Conservation (phyloP, 352 stramenopile genomes). For the Pythium insidiosum region DNA sequence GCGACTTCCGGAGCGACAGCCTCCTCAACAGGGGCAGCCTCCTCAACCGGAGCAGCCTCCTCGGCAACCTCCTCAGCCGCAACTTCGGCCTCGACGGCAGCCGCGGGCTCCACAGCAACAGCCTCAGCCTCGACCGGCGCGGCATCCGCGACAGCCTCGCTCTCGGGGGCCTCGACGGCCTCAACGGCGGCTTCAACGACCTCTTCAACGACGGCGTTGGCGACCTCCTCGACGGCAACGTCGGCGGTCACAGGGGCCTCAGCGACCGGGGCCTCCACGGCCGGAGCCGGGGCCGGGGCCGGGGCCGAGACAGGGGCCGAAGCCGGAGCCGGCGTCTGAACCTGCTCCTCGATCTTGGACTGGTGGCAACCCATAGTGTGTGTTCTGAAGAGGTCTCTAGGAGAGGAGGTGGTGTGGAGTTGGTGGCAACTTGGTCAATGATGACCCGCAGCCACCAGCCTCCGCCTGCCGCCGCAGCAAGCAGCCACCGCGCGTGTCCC, state of each 20-base stretch:
- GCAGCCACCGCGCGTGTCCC: no score
- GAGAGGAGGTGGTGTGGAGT: background rate
- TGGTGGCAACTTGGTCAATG: slow-evolving; percentile 8
- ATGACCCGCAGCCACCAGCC: no score
- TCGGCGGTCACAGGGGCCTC: background rate
- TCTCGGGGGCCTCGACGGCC: no score
- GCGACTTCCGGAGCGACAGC: slow-evolving; percentile 8
- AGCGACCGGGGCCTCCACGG: background rate
- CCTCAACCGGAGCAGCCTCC: background rate
- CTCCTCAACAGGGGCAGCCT: slow-evolving; percentile 1
- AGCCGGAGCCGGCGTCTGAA: slow-evolving; percentile 12
- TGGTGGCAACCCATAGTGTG: slow-evolving; percentile 53
- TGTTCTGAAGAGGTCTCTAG: slow-evolving; percentile 1
- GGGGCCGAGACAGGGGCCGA: slow-evolving; percentile 6
- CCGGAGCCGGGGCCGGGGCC: slow-evolving; percentile 3
- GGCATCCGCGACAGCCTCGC: no score
- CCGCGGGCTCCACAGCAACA: no score
- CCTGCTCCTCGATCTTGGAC: slow-evolving; percentile 43
- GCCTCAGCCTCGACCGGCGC: no score
- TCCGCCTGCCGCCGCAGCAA: no score
- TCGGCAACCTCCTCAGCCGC: background rate
- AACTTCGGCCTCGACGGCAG: no score
- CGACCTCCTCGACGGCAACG: background rate
- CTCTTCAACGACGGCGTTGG: no score
- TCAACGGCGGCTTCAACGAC: no score